A percentile compares a stretch with the other conserved stretches of the same genome.
These are phyloP conservation scores for Penicillium nordicum DNA, from an alignment of 2,329 filamentous ascomycete species.

Conservation along the genomic window DNA sequence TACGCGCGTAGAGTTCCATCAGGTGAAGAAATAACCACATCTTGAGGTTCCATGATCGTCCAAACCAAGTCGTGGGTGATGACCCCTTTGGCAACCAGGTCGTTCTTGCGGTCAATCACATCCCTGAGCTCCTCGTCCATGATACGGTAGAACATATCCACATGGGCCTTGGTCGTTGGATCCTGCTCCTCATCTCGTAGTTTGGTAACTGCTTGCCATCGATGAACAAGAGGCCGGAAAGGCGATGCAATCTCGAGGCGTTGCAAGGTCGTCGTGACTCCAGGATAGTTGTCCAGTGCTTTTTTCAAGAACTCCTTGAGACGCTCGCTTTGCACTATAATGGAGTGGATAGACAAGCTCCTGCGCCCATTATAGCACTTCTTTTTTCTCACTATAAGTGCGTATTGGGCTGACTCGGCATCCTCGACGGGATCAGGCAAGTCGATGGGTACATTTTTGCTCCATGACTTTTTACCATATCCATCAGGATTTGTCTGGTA, in stretches of 20 bases:
- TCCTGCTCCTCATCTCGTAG: constrained; percentile 46
- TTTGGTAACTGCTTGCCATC: constrained; percentile 53
- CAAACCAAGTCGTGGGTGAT: constrained; percentile 51
- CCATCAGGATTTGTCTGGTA: constrained; percentile 52
- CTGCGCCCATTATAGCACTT: constrained; percentile 59
- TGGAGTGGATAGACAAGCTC: constrained; percentile 58
- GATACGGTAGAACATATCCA: constrained; percentile 48
- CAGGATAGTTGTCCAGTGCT: constrained; percentile 58
- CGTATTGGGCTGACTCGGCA: constrained; percentile 59
- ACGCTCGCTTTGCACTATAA: constrained; percentile 61
- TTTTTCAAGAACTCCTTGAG: constrained; percentile 56
- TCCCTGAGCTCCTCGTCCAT: constrained; percentile 53
- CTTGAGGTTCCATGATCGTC: constrained; percentile 38
- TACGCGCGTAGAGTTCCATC: constrained; percentile 11
- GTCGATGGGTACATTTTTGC: constrained; percentile 54
- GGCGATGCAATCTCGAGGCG: constrained; percentile 59
- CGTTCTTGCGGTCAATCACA: constrained; percentile 49
- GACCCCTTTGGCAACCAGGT: constrained; percentile 53
- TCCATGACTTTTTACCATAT: constrained; percentile 54
- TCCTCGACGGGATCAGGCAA: constrained; percentile 58
- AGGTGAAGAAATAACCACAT: constrained; percentile 10
- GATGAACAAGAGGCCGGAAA: constrained; percentile 64
- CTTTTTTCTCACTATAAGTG: constrained; percentile 58
- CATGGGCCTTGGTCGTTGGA: constrained; percentile 45
- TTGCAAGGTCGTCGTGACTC: constrained; percentile 58